These are phyloP conservation scores for Podochytrium sp. DNA, from an alignment of 192 early-diverging fungal species.

Conservation along the genomic window DNA sequence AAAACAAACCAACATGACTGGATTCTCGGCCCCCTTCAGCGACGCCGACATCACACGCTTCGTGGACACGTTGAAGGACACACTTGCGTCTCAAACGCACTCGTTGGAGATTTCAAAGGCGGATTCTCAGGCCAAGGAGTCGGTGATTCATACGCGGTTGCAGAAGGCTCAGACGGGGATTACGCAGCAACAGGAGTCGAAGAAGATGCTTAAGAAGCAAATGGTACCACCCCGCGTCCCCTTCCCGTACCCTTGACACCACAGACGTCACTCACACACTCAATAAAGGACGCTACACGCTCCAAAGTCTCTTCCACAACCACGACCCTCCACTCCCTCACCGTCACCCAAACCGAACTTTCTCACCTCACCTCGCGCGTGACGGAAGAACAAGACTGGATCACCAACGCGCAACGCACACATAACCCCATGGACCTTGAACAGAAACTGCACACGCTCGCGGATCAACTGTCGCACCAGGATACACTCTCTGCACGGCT, in stretches of 20 bases:
- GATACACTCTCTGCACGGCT: conserved; percentile 50
- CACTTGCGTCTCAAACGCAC: background rate
- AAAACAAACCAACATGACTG: conserved; percentile 9
- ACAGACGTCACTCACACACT: background rate
- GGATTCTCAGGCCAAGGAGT: conserved; percentile 25
- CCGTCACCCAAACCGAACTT: conserved; percentile 44
- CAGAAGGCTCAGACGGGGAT: conserved; percentile 31
- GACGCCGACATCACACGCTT: conserved; percentile 50
- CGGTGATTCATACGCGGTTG: conserved; percentile 2
- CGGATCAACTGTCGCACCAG: conserved; percentile 47
- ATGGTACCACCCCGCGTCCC: conserved; percentile 15
- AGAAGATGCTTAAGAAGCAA: conserved; percentile 37
- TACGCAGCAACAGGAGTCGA: conserved; percentile 41
- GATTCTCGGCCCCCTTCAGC: conserved; percentile 44
- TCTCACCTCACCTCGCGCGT: conserved; percentile 42
- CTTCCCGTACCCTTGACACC: background rate
- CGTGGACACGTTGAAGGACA: conserved; percentile 42
- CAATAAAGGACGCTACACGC: conserved; percentile 34
- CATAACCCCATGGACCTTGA: conserved; percentile 33
- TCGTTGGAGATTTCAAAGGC: conserved; percentile 10
- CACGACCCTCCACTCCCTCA: conserved; percentile 31
- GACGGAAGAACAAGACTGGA: conserved; percentile 34
- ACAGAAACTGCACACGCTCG: conserved; percentile 39
- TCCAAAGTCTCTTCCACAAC: conserved; percentile 37
- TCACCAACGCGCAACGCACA: background rate